Evolutionary conservation across 495 filamentous ascomycete genomes (phyloP), one percentile per base, ranked within the genome.

Genomic region (Xanthoparmelia taractica): DNA sequence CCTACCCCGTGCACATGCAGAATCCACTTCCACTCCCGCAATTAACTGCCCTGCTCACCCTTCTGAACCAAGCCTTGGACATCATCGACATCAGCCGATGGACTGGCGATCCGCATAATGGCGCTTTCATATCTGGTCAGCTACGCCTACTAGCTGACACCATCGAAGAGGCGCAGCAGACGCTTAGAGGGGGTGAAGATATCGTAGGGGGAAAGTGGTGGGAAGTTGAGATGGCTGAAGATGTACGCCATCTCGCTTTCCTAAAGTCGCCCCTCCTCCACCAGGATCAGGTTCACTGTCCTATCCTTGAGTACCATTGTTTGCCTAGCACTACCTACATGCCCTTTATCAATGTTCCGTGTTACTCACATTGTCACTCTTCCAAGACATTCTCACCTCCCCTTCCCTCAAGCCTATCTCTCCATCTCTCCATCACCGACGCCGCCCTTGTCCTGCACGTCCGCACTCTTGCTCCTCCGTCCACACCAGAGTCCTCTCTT

Each of bases 1-100:
- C 70, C 18, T 69, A 65, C 47, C 69, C 70, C 10, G 56, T 85
- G 72, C 65, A 76, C 73, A 66, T 83, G 71, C 59, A 78, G 76
- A 61, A 71, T 63, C 71, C 79, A 77, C 70, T 80, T 74, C 67
- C 77, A 68, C 81, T 97, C 58, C 77, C 80, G 31, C 85, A 91
- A 57, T 78, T 97, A 31, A 79, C 82, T n/a, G 77, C 81, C 56
- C 82, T 93, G 36, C 81, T 87, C 54, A 81, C 84, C 31, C 78
- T 89, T n/a, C 86, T 97, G 64, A 89, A 88, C 60, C 80, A 87
- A 64, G 82, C 85, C 40, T 81, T 96, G 58, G 90, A 92, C 71
- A 80, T 93, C 63, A 82, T 95, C 25, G 84, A 88, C 69, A 83
- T 92, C 29, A 89, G 87, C 61, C 82, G 84, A 27, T 87, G 82